Base-by-base conservation (phyloP, 257 asterid genomes). In the Ilex asprella region DNA sequence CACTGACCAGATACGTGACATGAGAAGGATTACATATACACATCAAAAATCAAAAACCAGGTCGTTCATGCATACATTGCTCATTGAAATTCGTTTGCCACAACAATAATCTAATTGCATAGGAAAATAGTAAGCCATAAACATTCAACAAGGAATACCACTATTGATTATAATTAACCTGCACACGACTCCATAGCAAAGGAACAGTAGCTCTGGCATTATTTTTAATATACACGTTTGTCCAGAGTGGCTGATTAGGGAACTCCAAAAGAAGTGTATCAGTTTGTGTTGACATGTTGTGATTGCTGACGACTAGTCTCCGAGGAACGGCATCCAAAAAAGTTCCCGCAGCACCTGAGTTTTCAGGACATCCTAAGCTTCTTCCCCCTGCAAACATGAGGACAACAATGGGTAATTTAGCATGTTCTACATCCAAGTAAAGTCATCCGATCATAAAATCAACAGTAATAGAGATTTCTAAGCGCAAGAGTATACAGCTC, bases 271-370 rank as follows among this genome's bases (percentile, higher is more conserved):
- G 87, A 72, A 89, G 86, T 16, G 97, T 89, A 64, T 77, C 88
- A 32, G 97, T 86, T 68, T 77, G 81, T 31, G 97, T 89, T 31
- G 95, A 81, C 81, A 84, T 75, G 75, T 89, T 87, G 35, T 78
- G 67, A 70, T 89, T 89, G 81, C 77, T 74, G 72, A 89, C 82
- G 75, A 87, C 67, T 58, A 89, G 88, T 72, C 95, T 81, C 54
- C 88, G 88, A 31, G 95, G 97, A 69, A 89, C 85, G 68, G 88
- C 88, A 83, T 85, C 97, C 72, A 77, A 89, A 76, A 84, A 81
- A 31, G 97, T 89, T 67, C 97, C 97, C 31, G 97, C 94, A 62
- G 90, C 97, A 71, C 97, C 97, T 56, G 97, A 75, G 68, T 89
- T 89, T 61, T 57, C 62, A 55, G 94, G 94, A 67, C 97, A 89